Evolutionary conservation across 163 green algal species (phyloP).

Genomic region (Coccomyxa subellipsoidea): DNA sequence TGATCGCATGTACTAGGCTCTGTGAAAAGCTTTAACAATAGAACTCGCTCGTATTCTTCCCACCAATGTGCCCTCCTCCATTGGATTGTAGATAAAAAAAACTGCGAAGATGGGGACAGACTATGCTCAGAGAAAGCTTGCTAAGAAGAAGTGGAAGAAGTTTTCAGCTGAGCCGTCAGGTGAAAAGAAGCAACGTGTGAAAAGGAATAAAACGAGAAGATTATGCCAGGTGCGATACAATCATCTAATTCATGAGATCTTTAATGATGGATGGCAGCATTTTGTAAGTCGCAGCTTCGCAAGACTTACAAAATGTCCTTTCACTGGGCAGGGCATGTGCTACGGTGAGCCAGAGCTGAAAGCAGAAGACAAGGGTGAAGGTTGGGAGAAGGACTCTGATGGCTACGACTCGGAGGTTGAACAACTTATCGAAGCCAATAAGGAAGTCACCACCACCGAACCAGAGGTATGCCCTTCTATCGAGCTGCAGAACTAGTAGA

Average conservation of each 20-base stretch:
- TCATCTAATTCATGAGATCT: too few relatives aligned
- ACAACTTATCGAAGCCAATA: slow-evolving; percentile 1
- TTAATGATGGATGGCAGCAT: too few relatives aligned
- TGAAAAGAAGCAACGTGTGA: slow-evolving; percentile 25
- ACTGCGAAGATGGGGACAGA: slow-evolving; percentile 49
- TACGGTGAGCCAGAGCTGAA: slow-evolving; percentile 19
- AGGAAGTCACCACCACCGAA: background rate
- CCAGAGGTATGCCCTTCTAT: slow-evolving; percentile 10
- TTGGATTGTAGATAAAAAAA: too few relatives aligned
- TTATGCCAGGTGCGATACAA: slow-evolving; percentile 18
- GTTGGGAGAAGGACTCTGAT: background rate
- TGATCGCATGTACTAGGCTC: too few relatives aligned
- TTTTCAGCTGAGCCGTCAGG: slow-evolving; percentile 21
- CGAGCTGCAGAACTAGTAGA: too few relatives aligned
- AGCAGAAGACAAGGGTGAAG: slow-evolving; percentile 1
- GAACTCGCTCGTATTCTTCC: too few relatives aligned
- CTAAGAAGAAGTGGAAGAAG: slow-evolving; percentile 57
- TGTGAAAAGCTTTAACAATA: too few relatives aligned
- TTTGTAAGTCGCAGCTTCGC: too few relatives aligned
- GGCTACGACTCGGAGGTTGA: background rate
- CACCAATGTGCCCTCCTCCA: too few relatives aligned
- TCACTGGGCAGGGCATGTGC: slow-evolving; percentile 15
- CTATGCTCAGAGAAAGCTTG: slow-evolving; percentile 54
- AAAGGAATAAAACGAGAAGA: slow-evolving; percentile 29
- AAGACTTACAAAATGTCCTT: too few relatives aligned